A percentile compares a stretch with the other conserved stretches of the same genome.
Conservation (phyloP, 345 rosid species). For the Eucalyptus regnans region DNA sequence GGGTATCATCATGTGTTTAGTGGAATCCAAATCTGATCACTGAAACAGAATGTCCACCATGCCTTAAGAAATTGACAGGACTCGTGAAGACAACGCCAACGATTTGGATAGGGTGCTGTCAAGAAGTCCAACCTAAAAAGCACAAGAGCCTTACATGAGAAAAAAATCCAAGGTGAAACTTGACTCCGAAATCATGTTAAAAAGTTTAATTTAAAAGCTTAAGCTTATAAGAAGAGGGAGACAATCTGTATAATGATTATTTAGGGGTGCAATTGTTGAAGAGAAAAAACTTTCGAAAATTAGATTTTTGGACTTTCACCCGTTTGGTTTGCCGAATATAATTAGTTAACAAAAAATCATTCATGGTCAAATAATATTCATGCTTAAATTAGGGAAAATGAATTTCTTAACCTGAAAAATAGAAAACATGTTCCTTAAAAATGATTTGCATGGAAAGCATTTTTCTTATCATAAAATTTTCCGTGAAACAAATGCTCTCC, state of each 20-base stretch:
- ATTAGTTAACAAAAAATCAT: not conserved
- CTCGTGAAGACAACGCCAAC: not conserved
- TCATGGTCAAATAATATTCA: not conserved
- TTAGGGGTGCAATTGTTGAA: not conserved
- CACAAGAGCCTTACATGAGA: not conserved
- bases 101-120: not conserved
- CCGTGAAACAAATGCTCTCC: fast-evolving
- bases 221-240: not conserved
- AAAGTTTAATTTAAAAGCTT: not conserved
- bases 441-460: not conserved
- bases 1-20: not conserved
- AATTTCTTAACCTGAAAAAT: not conserved
- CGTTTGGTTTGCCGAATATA: not conserved
- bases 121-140: not conserved
- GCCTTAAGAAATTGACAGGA: not conserved
- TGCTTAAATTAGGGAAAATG: not conserved
- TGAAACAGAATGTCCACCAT: not conserved
- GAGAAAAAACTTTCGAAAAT: not conserved
- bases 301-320: not conserved
- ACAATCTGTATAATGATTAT: not conserved
- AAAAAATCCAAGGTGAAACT: not conserved
- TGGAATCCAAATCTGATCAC: not conserved
- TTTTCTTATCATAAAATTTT: not conserved
- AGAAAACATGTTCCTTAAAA: not conserved
- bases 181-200: not conserved